Base-by-base conservation (phyloP, 768 basidiomycete species). In the Phylloporus sp. region DNA sequence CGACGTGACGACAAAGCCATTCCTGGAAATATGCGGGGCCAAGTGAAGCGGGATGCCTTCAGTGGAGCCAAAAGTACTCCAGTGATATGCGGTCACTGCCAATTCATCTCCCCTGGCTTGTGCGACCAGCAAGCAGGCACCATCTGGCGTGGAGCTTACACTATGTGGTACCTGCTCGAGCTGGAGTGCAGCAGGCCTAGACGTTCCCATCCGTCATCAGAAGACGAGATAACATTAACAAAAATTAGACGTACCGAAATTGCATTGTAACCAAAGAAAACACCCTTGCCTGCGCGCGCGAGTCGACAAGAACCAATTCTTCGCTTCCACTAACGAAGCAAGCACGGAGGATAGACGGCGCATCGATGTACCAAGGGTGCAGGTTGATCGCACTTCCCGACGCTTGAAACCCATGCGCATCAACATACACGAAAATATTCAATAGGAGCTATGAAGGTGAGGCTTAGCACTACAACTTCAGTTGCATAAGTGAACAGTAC, bases 211-310 rank as follows among this genome's bases (percentile, higher is more conserved):
- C 7, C 0, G 2, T 6, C 11, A 4, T 59, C 14, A 61, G 39
- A 9, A 35, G 8, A 9, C 41, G 5, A 26, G 31, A 22, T 26
- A 9, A 3, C 10, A 35, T 15, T 11, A 21, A 14, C 8, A 8
- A 24, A 31, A 5, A 11, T 9, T 4, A 17, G 7, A 49, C 66
- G 23, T 24, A 80, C 79, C 79, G 62, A 46, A 79, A 80, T 38
- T 78, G 75, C 45, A 75, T 70, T 0, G 77, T 76, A 3, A 76
- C 62, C 37, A 80, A 52, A 1, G 81, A 82, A 50, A 72, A 81
- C n/a, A 82, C 67, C 15, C 80, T 64, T 2, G 69, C 76, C 14
- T 69, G 68, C 1, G 64, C 62, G 4, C 47, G 52, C 0, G 68
- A 67, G 48, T 82, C 80, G 5, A 80, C 62, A 0, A 82, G 56